Conservation (phyloP, 345 rosid genomes). For the Linum trigynum region DNA sequence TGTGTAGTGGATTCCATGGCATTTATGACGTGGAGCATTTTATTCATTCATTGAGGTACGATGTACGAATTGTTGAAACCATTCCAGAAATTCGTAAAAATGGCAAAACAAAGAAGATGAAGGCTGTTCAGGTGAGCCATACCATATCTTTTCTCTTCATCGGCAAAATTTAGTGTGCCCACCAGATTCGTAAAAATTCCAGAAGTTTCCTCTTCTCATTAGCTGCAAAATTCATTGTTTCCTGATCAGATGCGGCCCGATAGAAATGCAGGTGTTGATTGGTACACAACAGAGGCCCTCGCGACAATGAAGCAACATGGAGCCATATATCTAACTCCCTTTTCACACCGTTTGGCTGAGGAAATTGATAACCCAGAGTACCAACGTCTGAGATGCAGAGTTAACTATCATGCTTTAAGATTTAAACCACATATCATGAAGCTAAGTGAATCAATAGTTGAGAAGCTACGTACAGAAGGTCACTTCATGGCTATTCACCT, state of each 20-base stretch:
- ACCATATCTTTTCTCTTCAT: not conserved
- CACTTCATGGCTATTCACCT: conserved; percentile 99
- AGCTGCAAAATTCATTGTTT: not conserved
- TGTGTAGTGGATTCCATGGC: conserved; percentile 82
- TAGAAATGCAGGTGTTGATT: conserved; percentile 86
- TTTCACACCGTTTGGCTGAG: conserved; percentile 96
- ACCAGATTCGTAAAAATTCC: not conserved
- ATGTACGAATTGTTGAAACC: conserved; percentile 78
- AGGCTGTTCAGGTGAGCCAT: conserved; percentile 65
- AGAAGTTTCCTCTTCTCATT: not conserved
- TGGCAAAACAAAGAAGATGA: conserved; percentile 83
- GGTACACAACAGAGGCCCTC: conserved; percentile 78
- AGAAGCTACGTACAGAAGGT: conserved; percentile 91
- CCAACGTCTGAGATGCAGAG: conserved; percentile 96
- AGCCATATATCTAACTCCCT: conserved; percentile 94
- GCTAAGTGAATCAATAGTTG: conserved; percentile 84
- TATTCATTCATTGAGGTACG: conserved; percentile 69
- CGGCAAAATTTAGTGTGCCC: not conserved
- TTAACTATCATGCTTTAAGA: conserved; percentile 89
- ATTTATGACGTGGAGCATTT: conserved; percentile 93
- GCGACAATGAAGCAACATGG: conserved; percentile 87
- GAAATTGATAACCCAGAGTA: conserved; percentile 86
- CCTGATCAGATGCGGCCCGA: conserved; percentile 65
- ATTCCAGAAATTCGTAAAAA: conserved; percentile 76
- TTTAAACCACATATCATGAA: conserved; percentile 92